A percentile compares a stretch with the other conserved stretches of the same genome.
Conservation (phyloP, 345 rosid species). For the Tarenaya hassleriana region DNA sequence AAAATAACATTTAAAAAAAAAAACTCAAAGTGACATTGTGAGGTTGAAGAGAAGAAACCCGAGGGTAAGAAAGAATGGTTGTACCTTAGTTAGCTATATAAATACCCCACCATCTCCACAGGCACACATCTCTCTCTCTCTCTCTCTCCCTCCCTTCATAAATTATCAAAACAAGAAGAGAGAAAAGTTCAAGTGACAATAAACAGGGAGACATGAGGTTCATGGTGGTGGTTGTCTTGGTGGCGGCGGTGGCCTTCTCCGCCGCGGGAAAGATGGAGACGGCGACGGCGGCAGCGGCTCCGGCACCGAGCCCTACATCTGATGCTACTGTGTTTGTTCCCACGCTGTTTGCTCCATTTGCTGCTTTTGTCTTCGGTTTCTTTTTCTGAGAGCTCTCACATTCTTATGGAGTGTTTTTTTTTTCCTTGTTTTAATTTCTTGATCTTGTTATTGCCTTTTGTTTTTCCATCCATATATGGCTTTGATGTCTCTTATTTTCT, state of each 20-base stretch:
- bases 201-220: slow-evolving; percentile 31
- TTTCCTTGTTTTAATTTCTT: slow-evolving; percentile 7
- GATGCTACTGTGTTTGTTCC: slow-evolving; percentile 32
- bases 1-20: neutral
- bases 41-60: slow-evolving; percentile 29
- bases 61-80: too few relatives aligned
- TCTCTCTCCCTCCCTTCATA: slow-evolving; percentile 3
- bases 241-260: slow-evolving; percentile 25
- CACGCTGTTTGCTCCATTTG: slow-evolving; percentile 30
- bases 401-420: slow-evolving; percentile 21
- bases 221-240: slow-evolving; percentile 20
- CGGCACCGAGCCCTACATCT: slow-evolving; percentile 37
- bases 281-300: slow-evolving; percentile 28
- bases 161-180: neutral
- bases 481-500: slow-evolving; percentile 3
- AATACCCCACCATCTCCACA: slow-evolving; percentile 25
- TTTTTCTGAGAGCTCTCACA: slow-evolving; percentile 21
- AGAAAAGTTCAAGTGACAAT: slow-evolving; percentile 1
- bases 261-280: slow-evolving; percentile 16
- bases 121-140: slow-evolving; percentile 1
- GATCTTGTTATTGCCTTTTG: slow-evolving; percentile 13
- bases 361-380: slow-evolving; percentile 30
- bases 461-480: too few relatives aligned
- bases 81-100: slow-evolving; percentile 17
- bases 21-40: neutral